Evolutionary conservation across 2,329 filamentous ascomycete genomes (phyloP).

Genomic region (Paecilomyces fulvus): DNA sequence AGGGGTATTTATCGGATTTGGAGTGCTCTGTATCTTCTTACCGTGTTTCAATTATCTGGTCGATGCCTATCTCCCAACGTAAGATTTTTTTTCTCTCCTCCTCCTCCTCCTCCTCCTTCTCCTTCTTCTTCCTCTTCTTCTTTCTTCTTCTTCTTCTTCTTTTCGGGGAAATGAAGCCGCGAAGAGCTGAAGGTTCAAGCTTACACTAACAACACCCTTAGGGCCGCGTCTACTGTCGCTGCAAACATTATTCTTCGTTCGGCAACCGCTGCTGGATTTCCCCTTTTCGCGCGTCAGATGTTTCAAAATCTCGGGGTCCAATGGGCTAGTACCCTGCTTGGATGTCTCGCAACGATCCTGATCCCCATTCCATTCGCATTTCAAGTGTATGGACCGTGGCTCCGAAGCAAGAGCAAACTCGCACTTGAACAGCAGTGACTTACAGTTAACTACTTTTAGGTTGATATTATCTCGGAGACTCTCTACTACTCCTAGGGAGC

Average conservation of each 20-base stretch:
- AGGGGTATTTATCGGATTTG: slow-evolving; percentile 24
- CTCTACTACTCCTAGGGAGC: too few relatives aligned
- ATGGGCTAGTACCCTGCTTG: slow-evolving; percentile 32
- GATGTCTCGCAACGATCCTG: slow-evolving; percentile 27
- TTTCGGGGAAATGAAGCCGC: too few relatives aligned
- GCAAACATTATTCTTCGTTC: slow-evolving; percentile 32
- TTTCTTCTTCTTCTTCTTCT: too few relatives aligned
- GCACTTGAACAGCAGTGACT: background rate
- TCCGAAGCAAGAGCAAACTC: slow-evolving; percentile 12
- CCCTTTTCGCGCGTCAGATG: slow-evolving; percentile 29
- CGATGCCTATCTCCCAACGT: slow-evolving; percentile 33
- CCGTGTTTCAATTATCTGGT: slow-evolving; percentile 30
- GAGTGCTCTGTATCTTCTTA: slow-evolving; percentile 23
- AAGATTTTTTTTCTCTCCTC: slow-evolving; percentile 11
- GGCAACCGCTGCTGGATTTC: slow-evolving; percentile 25
- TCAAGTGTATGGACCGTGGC: slow-evolving; percentile 19
- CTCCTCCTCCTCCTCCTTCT: too few relatives aligned
- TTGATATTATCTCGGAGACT: too few relatives aligned
- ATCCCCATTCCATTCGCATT: slow-evolving; percentile 31
- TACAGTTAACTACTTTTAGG: background rate
- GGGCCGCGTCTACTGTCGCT: slow-evolving; percentile 30
- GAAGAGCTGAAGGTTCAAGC: background rate
- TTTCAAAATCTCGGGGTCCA: slow-evolving; percentile 29
- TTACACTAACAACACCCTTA: slow-evolving; percentile 5
- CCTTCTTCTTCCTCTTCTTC: too few relatives aligned